These are phyloP conservation scores for Cetradonia linearis DNA, from an alignment of 495 filamentous ascomycete genomes.

Conservation along the genomic window DNA sequence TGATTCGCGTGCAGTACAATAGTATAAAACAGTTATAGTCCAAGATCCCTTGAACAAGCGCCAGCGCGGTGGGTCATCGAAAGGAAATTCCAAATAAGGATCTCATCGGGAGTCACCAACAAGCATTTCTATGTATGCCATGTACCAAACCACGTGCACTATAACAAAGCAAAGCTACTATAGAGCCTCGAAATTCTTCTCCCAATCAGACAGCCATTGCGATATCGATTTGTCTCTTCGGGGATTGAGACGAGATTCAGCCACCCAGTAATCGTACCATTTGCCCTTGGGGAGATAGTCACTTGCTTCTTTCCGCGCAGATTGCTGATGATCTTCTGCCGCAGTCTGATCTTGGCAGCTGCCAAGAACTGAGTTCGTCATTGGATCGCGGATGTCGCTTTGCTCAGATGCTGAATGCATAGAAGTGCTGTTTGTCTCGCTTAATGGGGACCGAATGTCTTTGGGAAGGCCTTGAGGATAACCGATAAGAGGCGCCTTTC, in stretches of 20 bases:
- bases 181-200: neutral
- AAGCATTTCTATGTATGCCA: too few relatives aligned
- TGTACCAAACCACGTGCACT: too few relatives aligned
- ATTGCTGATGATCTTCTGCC: neutral
- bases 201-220: slow-evolving; percentile 7
- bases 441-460: neutral
- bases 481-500: neutral
- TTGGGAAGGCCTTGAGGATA: neutral
- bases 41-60: too few relatives aligned
- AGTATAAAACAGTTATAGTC: too few relatives aligned
- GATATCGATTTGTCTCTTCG: neutral
- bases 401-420: neutral
- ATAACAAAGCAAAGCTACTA: neutral
- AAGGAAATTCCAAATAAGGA: too few relatives aligned
- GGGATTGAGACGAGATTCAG: neutral
- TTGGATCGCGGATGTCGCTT: neutral
- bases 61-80: too few relatives aligned
- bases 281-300: neutral
- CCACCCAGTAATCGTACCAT: neutral
- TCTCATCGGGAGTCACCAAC: too few relatives aligned
- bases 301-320: neutral
- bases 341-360: neutral
- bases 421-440: neutral
- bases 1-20: too few relatives aligned
- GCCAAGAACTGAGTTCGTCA: too few relatives aligned